phyloP scores from a whole-genome alignment of 2,329 filamentous ascomycete genomes.

The Cordyceps farinosa region DNA sequence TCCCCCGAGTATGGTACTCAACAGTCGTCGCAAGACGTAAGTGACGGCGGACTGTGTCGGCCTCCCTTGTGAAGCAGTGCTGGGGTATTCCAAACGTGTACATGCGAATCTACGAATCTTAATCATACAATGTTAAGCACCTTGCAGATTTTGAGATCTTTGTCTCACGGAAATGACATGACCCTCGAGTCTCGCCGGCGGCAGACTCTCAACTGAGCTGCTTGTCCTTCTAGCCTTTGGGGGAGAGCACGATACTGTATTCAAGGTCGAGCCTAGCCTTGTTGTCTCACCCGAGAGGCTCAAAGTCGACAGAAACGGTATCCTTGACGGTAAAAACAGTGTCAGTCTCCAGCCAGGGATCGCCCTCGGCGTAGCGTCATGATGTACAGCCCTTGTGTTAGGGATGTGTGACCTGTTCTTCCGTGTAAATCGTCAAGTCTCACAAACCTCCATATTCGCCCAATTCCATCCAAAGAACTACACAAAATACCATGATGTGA shows the following conservation, averaged over 20 bases:
- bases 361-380: slow-evolving; percentile 68
- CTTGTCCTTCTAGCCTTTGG: slow-evolving; percentile 45
- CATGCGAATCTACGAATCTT: background rate
- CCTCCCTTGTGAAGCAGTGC: background rate
- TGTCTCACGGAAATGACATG: background rate
- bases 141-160: background rate
- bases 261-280: slow-evolving; percentile 38
- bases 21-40: too few species aligned
- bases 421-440: slow-evolving; percentile 58
- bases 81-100: background rate
- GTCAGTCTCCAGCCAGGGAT: slow-evolving; percentile 56
- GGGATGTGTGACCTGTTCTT: slow-evolving; percentile 46
- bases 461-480: too few species aligned
- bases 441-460: too few species aligned
- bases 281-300: slow-evolving; percentile 38
- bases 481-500: too few species aligned
- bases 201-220: slow-evolving; percentile 13
- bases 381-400: slow-evolving; percentile 70
- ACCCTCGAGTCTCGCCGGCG: background rate
- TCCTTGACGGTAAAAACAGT: slow-evolving; percentile 53
- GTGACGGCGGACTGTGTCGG: background rate
- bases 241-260: slow-evolving; percentile 42
- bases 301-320: slow-evolving; percentile 49
- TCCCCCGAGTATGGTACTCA: too few species aligned
- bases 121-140: too few species aligned